These are phyloP conservation scores for Colletotrichum liaoningense DNA, from an alignment of 2,329 filamentous ascomycete genomes.

Conservation along the genomic window DNA sequence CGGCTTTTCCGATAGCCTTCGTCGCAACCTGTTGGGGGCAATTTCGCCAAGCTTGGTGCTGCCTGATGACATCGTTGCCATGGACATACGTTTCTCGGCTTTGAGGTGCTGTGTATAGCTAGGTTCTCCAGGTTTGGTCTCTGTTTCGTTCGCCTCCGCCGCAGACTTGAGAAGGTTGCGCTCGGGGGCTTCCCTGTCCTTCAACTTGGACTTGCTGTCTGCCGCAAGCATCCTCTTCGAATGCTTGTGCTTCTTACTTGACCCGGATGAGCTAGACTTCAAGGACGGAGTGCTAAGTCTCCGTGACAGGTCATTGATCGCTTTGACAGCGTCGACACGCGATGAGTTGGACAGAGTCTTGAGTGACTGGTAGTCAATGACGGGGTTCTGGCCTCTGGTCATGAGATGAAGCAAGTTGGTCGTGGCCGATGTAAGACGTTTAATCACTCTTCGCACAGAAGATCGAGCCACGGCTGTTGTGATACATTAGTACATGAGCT, in stretches of 20 bases:
- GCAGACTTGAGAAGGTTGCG: not conserved
- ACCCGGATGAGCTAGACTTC: not conserved
- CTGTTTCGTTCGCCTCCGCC: not conserved
- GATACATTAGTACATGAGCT: slow-evolving; percentile 10
- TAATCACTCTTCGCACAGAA: slow-evolving; percentile 53
- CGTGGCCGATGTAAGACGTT: slow-evolving; percentile 55
- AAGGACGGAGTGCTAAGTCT: slow-evolving; percentile 40
- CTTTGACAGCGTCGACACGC: slow-evolving; percentile 58
- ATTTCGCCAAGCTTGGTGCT: slow-evolving; percentile 60
- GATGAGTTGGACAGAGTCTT: slow-evolving; percentile 59
- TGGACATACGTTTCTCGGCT: slow-evolving; percentile 39
- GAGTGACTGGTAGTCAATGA: slow-evolving; percentile 59
- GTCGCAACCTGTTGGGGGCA: slow-evolving; percentile 4
- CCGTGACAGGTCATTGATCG: slow-evolving; percentile 60
- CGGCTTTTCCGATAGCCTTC: not conserved
- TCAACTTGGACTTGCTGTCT: not conserved
- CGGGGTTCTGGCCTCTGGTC: slow-evolving; percentile 45
- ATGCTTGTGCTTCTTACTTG: slow-evolving; percentile 6
- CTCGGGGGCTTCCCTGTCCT: not conserved
- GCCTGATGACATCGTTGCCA: slow-evolving; percentile 52
- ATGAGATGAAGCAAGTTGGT: slow-evolving; percentile 51
- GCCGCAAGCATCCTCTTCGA: not conserved
- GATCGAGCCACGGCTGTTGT: slow-evolving; percentile 50
- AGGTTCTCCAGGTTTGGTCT: not conserved
- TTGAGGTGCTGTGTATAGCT: not conserved